Evolutionary conservation across 805 yeast species (phyloP).

Genomic region (Pichia manshurica): DNA sequence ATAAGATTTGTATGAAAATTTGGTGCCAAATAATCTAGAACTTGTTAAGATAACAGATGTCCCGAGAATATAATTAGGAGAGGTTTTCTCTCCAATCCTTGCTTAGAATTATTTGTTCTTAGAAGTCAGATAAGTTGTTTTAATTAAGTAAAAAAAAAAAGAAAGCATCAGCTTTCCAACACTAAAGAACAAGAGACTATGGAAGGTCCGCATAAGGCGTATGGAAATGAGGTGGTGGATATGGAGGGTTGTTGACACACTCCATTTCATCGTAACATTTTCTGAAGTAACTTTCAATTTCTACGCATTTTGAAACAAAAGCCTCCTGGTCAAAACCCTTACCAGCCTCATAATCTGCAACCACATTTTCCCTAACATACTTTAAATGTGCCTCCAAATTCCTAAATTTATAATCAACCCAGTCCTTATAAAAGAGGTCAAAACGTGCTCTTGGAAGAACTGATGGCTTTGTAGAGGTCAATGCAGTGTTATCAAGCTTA

Average conservation of each 20-base stretch:
- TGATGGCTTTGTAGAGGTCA: constrained; percentile 33
- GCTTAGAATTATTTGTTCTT: too few species aligned
- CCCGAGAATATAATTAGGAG: too few species aligned
- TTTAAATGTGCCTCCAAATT: constrained; percentile 27
- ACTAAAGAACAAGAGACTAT: too few species aligned
- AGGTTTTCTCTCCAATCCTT: too few species aligned
- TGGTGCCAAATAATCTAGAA: too few species aligned
- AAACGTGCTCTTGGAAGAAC: constrained; percentile 31
- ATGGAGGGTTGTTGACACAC: constrained; percentile 26
- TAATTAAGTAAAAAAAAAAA: too few species aligned
- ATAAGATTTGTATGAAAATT: too few species aligned
- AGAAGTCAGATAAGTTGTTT: too few species aligned
- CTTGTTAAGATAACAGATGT: too few species aligned
- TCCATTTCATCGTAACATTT: constrained; percentile 33
- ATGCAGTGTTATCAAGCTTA: constrained; percentile 28
- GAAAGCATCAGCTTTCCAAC: too few species aligned
- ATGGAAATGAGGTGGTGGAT: constrained; percentile 26
- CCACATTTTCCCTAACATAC: constrained; percentile 18
- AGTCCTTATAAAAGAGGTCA: constrained; percentile 32
- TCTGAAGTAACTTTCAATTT: constrained; percentile 27
- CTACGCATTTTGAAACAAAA: constrained; percentile 25
- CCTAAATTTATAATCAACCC: constrained; percentile 31
- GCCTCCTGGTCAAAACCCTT: constrained; percentile 28
- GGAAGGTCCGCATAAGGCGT: constrained; percentile 18
- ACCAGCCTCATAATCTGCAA: constrained; percentile 18